Evolutionary conservation across 176 grass and related monocot genomes (phyloP), one percentile per base, ranked within the genome.

Genomic region (Ampelocalamus luodianensis): DNA sequence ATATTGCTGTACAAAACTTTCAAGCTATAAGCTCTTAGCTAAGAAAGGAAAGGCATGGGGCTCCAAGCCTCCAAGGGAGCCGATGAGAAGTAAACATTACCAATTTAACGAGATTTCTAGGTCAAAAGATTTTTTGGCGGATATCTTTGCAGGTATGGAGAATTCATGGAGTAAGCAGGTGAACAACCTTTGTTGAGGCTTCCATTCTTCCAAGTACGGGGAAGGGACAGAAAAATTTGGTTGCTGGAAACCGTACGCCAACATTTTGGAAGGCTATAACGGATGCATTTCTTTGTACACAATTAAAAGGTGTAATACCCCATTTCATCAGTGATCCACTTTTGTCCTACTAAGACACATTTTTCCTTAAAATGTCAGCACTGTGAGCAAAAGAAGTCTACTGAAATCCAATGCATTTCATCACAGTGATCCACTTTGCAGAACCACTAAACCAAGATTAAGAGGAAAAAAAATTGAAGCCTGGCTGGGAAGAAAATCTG

Each of bases 181-280:
- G 76, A 48, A 79, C 76, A 65, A 79, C 26, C 42, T 79, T 46
- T 79, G 59, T 11, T 79, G 77, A 50, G 27, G 43, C 60, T 49
- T 79, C 32, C 32, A 34, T 34, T 34, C 32, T 34, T 34, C 24
- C 76, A 79, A 79, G 60, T 2, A 65, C 49, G 27, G 10, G 24
- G 16, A 65, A 12, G 15, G 24, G 18, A 3, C 34, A 44, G n/a
- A 62, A 29, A 44, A 10, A 18, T 63, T 60, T 78, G 29, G 29
- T 54, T 75, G 49, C 49, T 75, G 8, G 20, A 60, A 58, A 59
- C 55, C 55, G 2, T 10, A n/a, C 20, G 53, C 48, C 46, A 34
- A 34, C 32, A 34, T 34, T 34, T 34, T 34, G 32, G 32, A 34
- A 34, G 32, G 32, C 32, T 29, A 36, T 46, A 53, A 38, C 3